Base-by-base conservation (phyloP, 495 filamentous ascomycete genomes). In the Rostrohypoxylon terebratum region DNA sequence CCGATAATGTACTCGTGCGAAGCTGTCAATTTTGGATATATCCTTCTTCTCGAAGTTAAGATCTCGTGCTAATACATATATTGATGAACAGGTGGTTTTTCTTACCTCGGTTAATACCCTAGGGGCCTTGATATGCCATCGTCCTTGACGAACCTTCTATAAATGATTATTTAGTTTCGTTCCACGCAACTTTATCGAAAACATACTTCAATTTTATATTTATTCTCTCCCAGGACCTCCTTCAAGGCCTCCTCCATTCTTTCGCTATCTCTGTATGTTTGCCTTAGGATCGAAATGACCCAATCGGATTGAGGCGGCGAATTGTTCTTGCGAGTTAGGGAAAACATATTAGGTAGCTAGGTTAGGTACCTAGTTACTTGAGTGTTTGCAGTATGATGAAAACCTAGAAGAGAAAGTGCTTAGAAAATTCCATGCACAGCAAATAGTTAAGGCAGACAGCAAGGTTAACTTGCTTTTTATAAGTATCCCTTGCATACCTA, bases 101-200 rank as follows among this genome's bases (percentile, higher is more conserved):
- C 75, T 48, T 53, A 78, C 66, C 51, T 66, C 68, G 42, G 53
- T 78, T 11, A 69, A 51, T 34, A 69, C 69, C 61, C 77, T 75
- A 2, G 62, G 33, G 11, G 68, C 68, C 36, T 59, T 69, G 28
- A 71, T 31, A 4, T 66, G 20, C 68, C 68, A 71, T n/a, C 38
- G 38, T 16, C 63, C 62, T 10, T 25, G 48, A 10, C 68, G 68
- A 45, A 45, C 38, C 68, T 70, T 34, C 1, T 1, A 40, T n/a
- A n/a, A n/a, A n/a, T 34, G 25, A n/a, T 65, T 2, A 65, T 61
- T 23, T n/a, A 20, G 11, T 20, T 58, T 2, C 36, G 20, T 16
- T 31, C 11, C n/a, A 11, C n/a, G 4, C 5, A 42, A 9, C 13
- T 42, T 42, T 8, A 40, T 18, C 14, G 11, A 13, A 33, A 53